A percentile compares a stretch with the other conserved stretches of the same genome.
These are phyloP conservation scores for Microcyclospora pomicola DNA, from an alignment of 2,329 filamentous ascomycete genomes.

Conservation along the genomic window DNA sequence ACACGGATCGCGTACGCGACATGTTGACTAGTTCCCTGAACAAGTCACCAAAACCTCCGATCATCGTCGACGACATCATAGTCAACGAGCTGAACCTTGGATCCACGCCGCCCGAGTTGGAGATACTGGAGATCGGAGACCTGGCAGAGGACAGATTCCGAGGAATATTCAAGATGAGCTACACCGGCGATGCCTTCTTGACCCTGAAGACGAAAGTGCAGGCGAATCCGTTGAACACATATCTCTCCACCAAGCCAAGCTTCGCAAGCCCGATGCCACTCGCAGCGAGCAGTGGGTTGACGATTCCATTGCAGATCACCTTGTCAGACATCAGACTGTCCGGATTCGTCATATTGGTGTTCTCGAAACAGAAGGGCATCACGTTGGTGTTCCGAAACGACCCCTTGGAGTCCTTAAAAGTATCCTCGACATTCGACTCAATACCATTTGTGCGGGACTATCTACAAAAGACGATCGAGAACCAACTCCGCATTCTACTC, in stretches of 20 bases:
- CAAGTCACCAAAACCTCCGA: conserved; percentile 94
- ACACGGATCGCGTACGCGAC: conserved; percentile 81
- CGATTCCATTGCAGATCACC: conserved; percentile 94
- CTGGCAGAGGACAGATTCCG: conserved; percentile 92
- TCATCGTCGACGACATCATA: conserved; percentile 98
- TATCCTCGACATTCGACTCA: conserved; percentile 96
- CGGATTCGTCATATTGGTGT: conserved; percentile 93
- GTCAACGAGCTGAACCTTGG: conserved; percentile 96
- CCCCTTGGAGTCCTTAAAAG: conserved; percentile 91
- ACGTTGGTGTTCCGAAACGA: conserved; percentile 97
- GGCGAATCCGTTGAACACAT: conserved; percentile 94
- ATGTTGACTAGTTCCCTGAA: conserved; percentile 90
- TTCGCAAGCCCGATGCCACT: conserved; percentile 90
- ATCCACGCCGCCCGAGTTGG: conserved; percentile 82
- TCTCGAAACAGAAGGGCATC: conserved; percentile 91
- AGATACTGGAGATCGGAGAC: conserved; percentile 96
- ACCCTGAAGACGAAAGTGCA: conserved; percentile 93
- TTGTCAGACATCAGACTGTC: conserved; percentile 90
- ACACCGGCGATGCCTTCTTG: conserved; percentile 86
- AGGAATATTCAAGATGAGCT: conserved; percentile 99
- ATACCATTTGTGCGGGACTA: conserved; percentile 98
- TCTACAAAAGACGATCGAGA: conserved; percentile 89
- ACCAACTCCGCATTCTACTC: conserved; percentile 79
- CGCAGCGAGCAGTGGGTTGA: conserved; percentile 80
- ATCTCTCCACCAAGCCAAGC: conserved; percentile 74